phyloP scores from a whole-genome alignment of 1,284 basidiomycete species.

The Bondarzewia mesenterica region DNA sequence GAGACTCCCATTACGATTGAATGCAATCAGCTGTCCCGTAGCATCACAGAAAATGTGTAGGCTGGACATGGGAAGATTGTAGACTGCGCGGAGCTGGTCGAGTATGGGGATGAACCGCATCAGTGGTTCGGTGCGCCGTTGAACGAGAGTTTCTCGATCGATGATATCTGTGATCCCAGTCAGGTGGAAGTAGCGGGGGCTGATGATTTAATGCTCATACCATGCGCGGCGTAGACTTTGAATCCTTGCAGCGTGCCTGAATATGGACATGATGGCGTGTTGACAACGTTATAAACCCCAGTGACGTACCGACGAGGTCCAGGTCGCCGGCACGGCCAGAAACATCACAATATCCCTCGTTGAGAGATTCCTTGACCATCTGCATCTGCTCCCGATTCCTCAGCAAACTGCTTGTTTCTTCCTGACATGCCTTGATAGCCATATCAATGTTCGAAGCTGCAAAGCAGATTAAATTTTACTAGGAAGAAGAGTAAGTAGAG shows the following conservation, averaged over 20 bases:
- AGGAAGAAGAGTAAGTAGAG: not conserved
- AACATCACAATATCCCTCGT: constrained; percentile 80
- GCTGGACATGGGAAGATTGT: constrained; percentile 57
- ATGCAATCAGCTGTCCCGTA: constrained; percentile 81
- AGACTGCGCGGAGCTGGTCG: constrained; percentile 47
- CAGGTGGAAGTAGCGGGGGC: constrained; percentile 3
- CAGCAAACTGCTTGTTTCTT: constrained; percentile 56
- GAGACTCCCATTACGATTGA: constrained; percentile 85
- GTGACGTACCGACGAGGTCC: constrained; percentile 41
- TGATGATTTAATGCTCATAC: constrained; percentile 27
- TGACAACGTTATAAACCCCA: not conserved
- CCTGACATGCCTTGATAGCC: constrained; percentile 72
- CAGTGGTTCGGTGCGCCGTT: constrained; percentile 43
- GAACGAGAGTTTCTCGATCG: constrained; percentile 40
- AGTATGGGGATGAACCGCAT: constrained; percentile 67
- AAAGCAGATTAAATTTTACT: constrained; percentile 2
- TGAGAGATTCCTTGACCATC: constrained; percentile 64
- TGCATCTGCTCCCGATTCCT: constrained; percentile 63
- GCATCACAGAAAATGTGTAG: constrained; percentile 86
- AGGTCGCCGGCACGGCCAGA: constrained; percentile 64
- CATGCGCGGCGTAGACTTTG: constrained; percentile 63
- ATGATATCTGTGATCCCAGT: constrained; percentile 40
- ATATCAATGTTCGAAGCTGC: constrained; percentile 63
- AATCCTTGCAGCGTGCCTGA: constrained; percentile 56
- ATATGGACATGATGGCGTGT: not conserved